A percentile compares a stretch with the other conserved stretches of the same genome.
Conservation (phyloP, 768 basidiomycete genomes). For the Plicaturopsis crispa region DNA sequence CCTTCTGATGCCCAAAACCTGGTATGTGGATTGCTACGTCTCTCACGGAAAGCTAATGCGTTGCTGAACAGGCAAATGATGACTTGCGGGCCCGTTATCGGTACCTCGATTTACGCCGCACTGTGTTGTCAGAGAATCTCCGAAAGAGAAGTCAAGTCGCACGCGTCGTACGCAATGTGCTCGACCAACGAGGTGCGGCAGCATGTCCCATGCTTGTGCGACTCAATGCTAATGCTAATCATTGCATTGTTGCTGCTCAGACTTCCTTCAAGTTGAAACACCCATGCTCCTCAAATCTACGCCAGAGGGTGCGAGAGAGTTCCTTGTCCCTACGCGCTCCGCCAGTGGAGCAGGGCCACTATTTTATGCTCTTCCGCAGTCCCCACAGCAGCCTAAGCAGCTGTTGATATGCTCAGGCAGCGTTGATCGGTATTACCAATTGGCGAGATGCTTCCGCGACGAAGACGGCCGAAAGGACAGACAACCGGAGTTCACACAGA, state of each 20-base stretch:
- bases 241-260: constrained; percentile 31
- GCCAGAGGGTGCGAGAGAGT: constrained; percentile 92
- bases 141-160: constrained; percentile 79
- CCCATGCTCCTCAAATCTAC: constrained; percentile 87
- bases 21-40: constrained; percentile 36
- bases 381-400: constrained; percentile 95
- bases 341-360: constrained; percentile 26
- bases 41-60: constrained; percentile 1
- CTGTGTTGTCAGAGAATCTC: constrained; percentile 68
- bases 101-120: constrained; percentile 81
- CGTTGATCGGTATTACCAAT: constrained; percentile 87
- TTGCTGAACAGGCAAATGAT: constrained; percentile 53
- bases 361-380: constrained; percentile 91
- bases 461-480: constrained; percentile 93
- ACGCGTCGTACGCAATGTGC: constrained; percentile 61
- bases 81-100: constrained; percentile 81
- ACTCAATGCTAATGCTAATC: constrained; percentile 1
- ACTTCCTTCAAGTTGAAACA: constrained; percentile 90
- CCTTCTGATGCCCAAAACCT: constrained; percentile 71
- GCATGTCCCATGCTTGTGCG: constrained; percentile 7
- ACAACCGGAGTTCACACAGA: constrained; percentile 95
- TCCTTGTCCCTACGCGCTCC: constrained; percentile 74
- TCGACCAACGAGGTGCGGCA: constrained; percentile 64
- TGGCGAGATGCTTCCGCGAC: constrained; percentile 93
- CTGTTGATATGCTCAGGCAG: constrained; percentile 84